A percentile compares a stretch with the other conserved stretches of the same genome.
Evolutionary conservation across 2,329 filamentous ascomycete genomes (phyloP).

Genomic region (Xylariaceae sp.): DNA sequence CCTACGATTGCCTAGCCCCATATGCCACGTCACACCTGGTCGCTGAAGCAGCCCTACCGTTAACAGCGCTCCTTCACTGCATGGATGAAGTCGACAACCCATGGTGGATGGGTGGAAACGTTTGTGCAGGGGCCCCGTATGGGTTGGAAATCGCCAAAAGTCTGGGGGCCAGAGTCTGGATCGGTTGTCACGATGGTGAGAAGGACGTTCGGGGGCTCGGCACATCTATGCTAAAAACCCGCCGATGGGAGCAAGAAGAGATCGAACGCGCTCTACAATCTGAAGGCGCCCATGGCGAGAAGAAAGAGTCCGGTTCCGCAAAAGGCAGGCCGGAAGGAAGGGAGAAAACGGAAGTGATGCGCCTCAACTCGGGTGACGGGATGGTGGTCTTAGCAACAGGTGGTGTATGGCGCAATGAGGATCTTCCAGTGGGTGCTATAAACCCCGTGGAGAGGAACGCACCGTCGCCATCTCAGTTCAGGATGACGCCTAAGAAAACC

Average conservation of each 20-base stretch:
- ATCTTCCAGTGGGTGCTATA: conserved; percentile 2
- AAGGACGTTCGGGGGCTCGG: conserved; percentile 55
- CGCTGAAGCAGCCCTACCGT: conserved; percentile 54
- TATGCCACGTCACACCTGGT: conserved; percentile 59
- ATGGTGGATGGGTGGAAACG: conserved; percentile 61
- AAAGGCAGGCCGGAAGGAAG: conserved; percentile 11
- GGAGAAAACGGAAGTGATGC: conserved; percentile 39
- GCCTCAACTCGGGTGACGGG: conserved; percentile 42
- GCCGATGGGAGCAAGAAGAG: conserved; percentile 43
- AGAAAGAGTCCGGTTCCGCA: conserved; percentile 12
- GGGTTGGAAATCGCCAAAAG: conserved; percentile 55
- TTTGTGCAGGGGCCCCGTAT: conserved; percentile 54
- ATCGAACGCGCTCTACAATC: conserved; percentile 36
- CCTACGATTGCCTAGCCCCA: conserved; percentile 49
- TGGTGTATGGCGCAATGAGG: conserved; percentile 26
- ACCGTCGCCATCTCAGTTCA: background rate
- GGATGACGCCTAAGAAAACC: background rate
- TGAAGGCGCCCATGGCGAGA: background rate
- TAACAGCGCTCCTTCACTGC: conserved; percentile 63
- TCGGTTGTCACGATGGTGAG: conserved; percentile 60
- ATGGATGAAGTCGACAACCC: conserved; percentile 59
- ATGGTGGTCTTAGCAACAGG: conserved; percentile 42
- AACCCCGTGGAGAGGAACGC: background rate
- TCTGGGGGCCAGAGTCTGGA: conserved; percentile 56
- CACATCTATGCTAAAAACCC: conserved; percentile 48